Evolutionary conservation across 169 alveolate species (phyloP), one percentile per base, ranked within the genome.

Genomic region (Babesia bovis): DNA sequence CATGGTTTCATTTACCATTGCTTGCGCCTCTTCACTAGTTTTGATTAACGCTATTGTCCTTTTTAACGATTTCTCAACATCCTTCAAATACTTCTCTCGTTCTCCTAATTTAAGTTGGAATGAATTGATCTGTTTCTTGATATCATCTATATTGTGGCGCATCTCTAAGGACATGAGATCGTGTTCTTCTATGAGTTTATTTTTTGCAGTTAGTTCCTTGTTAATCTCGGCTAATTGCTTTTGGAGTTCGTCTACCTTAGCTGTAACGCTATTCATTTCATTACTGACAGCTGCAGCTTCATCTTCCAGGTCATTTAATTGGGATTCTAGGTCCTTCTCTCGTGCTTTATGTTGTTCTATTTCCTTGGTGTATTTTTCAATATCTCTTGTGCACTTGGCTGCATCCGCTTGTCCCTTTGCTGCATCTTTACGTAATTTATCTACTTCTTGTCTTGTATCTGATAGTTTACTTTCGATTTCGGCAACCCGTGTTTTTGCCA

Each of bases 281-380:
- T 53, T 41, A 55, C 57, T 87, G 17, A 78, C 66, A 3, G 57
- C 68, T 10, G 90, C 83, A 19, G 91, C 86, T 33, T 85, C 85
- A 35, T 82, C 85, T 40, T 91, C 90, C 23, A 90, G 69, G 47
- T 68, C 68, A 53, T 88, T 75, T 53, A 91, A 67, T 56, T 90
- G 91, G 55, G 67, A 83, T 42, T 65, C 84, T 23, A 78, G 35
- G 55, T 83, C 88, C 53, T 53, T 59, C 58, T 85, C 92, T 35
- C 85, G 65, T 2, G 57, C 83, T 69, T 74, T 84, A 60, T 90
- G 91, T 69, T 76, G 83, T 33, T 70, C 89, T 35, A 87, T 84
- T n/a, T 87, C 91, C 52, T 73, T 82, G 0, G 83, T 79, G 50
- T 79, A 69, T 50, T 75, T 87, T 28, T 66, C 51, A 9, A 67